Base-by-base conservation (phyloP, 495 filamentous ascomycete species). In the Aspergillus steynii region DNA sequence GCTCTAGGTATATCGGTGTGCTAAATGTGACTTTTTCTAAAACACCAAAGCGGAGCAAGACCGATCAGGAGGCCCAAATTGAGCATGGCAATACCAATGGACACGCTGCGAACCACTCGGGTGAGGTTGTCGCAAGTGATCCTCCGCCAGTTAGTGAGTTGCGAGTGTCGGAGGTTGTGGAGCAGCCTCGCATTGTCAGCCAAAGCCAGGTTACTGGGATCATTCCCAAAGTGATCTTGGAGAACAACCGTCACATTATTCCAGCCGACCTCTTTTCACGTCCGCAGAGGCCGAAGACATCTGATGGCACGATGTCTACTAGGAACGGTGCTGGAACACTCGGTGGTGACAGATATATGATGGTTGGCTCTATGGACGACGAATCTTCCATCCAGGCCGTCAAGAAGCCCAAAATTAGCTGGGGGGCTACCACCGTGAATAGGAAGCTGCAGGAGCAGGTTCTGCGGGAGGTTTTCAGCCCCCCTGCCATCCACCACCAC, bases 21-120 rank as follows among this genome's bases (percentile, higher is more conserved):
- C 78, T 99, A 46, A 99, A 99, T 71, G 95, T 98, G 14, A 97
- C 95, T 0, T 97, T 93, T 72, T 92, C 93, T 27, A 97, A 96
- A 73, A 88, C 85, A 47, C 77, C 85, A 5, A 91, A 92, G 53
- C 85, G 83, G 34, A 84, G 83, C 64, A 91, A 88, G 61, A 75
- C 74, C 53, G 76, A 76, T 60, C 75, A 82, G 26, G 83, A 68
- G 25, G 64, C 57, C 4, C 55, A 65, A n/a, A 34, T 48, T 3
- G 64, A 72, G 48, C 72, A 68, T 53, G 56, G 65, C 15, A 64
- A 69, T 27, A 37, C 53, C 54, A 61, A 62, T 29, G 58, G 55
- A 12, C 32, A 42, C 28, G 31, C 53, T 7, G 59, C 48, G 4
- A 54, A 29, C 32, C 58, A 62, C 29, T 31, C 61, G 6, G 62